Evolutionary conservation across 441 rosid species (phyloP).

Genomic region (Daphne laureola): DNA sequence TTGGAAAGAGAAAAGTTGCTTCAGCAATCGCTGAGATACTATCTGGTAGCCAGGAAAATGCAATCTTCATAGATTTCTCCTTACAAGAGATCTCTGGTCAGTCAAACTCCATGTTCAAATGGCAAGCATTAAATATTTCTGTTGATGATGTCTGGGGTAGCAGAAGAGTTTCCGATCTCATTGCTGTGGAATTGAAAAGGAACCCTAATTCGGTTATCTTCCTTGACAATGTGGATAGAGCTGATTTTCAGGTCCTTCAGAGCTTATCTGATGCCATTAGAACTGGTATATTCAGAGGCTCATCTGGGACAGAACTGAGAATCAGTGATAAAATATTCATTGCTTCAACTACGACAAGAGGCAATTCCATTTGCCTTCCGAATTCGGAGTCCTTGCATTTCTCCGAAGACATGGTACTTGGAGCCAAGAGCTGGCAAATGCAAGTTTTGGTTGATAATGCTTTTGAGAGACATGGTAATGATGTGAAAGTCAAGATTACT

Average conservation of each 20-base stretch:
- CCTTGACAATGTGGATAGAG: slow-evolving; percentile 67
- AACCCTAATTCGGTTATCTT: slow-evolving; percentile 51
- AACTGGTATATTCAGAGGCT: slow-evolving; percentile 56
- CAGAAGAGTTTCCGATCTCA: slow-evolving; percentile 38
- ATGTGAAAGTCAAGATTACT: slow-evolving; percentile 11
- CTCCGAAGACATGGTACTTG: slow-evolving; percentile 48
- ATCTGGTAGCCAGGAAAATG: slow-evolving; percentile 31
- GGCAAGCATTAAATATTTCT: slow-evolving; percentile 20
- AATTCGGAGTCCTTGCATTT: slow-evolving; percentile 21
- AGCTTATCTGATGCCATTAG: slow-evolving; percentile 46
- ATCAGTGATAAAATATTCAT: slow-evolving; percentile 43
- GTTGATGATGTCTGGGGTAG: slow-evolving; percentile 42
- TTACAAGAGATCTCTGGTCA: slow-evolving; percentile 20
- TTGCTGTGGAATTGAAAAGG: slow-evolving; percentile 47
- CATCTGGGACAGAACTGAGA: slow-evolving; percentile 51
- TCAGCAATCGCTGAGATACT: slow-evolving; percentile 53
- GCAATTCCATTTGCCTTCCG: slow-evolving; percentile 10
- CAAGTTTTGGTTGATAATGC: slow-evolving; percentile 27
- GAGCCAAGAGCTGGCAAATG: slow-evolving; percentile 53
- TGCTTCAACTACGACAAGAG: slow-evolving; percentile 19
- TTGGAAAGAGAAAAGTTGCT: slow-evolving; percentile 64
- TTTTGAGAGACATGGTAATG: slow-evolving; percentile 11
- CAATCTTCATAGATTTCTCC: slow-evolving; percentile 47
- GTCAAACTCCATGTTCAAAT: slow-evolving; percentile 18
- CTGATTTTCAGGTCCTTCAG: slow-evolving; percentile 39